Base-by-base conservation (phyloP, 768 basidiomycete species). In the Xerocomus potaroensis region DNA sequence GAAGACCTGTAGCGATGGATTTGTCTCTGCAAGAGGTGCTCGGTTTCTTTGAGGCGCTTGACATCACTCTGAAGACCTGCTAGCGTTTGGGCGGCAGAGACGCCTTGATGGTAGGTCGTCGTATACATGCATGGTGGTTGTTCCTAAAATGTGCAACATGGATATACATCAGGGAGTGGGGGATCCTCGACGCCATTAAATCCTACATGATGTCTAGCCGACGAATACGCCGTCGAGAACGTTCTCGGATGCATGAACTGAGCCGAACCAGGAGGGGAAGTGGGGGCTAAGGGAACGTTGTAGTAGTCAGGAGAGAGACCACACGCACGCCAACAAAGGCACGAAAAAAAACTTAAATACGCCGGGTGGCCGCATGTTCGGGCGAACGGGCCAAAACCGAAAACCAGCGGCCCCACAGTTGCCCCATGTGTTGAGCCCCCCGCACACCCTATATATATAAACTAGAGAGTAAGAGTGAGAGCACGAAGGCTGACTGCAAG, bases 181-280 rank as follows among this genome's bases (percentile, higher is more conserved):
- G 24, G 14, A 32, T n/a, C 16, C 31, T 10, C 12, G 33, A 30
- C 34, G 41, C 23, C 41, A 48, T 21, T 12, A 22, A 35, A 32
- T 23, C 60, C 35, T 55, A 63, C 61, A 51, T 48, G 49, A 38
- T 60, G 49, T 52, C 60, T 60, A 21, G 45, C 50, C 41, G 55
- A 47, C 23, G 49, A 26, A 45, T 60, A 54, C 7, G 39, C 23
- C 27, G 31, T 39, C 26, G 49, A 21, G n/a, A 44, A 49, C 24
- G 50, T 27, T 33, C 50, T 52, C 34, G 60, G 9, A 19, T 57
- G 47, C 61, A 61, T 61, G 34, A n/a, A n/a, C 31, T 18, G 27
- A 38, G 35, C 24, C 40, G 22, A 33, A 32, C 19, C 19, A 38
- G 38, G 45, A 40, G 45, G 32, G 14, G 31, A 18, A 27, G n/a